phyloP scores from a whole-genome alignment of 2,329 filamentous ascomycete genomes.

The Xylariaceae sp. region DNA sequence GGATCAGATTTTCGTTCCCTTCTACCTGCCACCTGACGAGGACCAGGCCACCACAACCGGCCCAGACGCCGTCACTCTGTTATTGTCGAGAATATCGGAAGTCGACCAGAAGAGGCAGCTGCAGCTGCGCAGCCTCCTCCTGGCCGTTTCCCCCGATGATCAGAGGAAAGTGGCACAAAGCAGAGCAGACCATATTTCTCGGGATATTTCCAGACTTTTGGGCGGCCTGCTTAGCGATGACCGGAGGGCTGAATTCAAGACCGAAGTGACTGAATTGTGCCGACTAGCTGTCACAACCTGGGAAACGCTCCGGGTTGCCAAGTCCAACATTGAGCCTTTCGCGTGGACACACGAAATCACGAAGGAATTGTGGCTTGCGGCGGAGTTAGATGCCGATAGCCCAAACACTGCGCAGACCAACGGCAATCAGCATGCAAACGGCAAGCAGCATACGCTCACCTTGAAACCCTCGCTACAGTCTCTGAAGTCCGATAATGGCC shows the following conservation, averaged over 20 bases:
- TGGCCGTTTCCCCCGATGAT: constrained; percentile 5
- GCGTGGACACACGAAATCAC: background rate
- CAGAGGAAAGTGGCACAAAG: constrained; percentile 5
- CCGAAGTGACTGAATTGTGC: constrained; percentile 8
- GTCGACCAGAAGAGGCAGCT: constrained; percentile 8
- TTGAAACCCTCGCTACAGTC: constrained; percentile 11
- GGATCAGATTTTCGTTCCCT: constrained; percentile 12
- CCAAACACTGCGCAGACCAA: background rate
- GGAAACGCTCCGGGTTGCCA: constrained; percentile 6
- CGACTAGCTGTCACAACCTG: constrained; percentile 7
- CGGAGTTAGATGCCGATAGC: constrained; percentile 7
- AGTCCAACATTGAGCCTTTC: constrained; percentile 17
- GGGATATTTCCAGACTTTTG: background rate
- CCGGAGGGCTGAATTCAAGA: background rate
- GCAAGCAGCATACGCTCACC: background rate
- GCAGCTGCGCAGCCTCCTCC: constrained; percentile 13
- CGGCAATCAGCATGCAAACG: background rate
- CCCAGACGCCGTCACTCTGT: constrained; percentile 2
- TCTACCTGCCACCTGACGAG: background rate
- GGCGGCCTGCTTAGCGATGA: background rate
- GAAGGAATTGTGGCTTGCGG: constrained; percentile 15
- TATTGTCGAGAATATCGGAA: constrained; percentile 9
- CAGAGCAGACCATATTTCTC: constrained; percentile 6
- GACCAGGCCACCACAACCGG: background rate
- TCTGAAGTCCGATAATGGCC: constrained; percentile 6